These are phyloP conservation scores for Heliocybe sulcata DNA, from an alignment of 1,284 basidiomycete genomes.

Conservation along the genomic window DNA sequence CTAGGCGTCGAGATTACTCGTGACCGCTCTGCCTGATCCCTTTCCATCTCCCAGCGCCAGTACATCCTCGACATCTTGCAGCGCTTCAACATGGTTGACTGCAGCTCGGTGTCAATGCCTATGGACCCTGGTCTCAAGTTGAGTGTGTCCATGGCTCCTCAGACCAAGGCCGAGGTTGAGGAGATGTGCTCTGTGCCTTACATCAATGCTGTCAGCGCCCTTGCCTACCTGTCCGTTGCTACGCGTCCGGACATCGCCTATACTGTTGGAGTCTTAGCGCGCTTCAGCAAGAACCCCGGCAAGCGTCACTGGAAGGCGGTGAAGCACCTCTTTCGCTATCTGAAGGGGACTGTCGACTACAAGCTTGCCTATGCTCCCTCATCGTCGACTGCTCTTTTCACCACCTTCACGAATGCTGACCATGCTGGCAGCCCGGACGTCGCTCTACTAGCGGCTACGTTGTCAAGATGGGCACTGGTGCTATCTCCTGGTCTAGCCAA, in stretches of 20 bases:
- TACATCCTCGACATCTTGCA: no score
- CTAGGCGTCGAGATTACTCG: no score
- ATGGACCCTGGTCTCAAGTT: no score
- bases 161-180: no score
- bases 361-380: constrained; percentile 4
- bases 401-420: constrained; percentile 5
- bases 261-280: constrained; percentile 16
- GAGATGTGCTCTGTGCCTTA: no score
- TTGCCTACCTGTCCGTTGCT: no score
- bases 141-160: no score
- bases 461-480: constrained; percentile 3
- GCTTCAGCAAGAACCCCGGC: constrained; percentile 18
- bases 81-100: no score
- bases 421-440: constrained; percentile 2
- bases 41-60: no score
- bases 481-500: constrained; percentile 7
- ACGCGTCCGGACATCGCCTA: constrained; percentile 24
- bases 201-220: no score
- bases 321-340: constrained; percentile 19
- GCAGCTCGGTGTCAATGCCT: no score
- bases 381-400: neutral
- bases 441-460: constrained; percentile 6
- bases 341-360: constrained; percentile 12
- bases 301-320: constrained; percentile 17
- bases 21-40: no score